Conservation (phyloP, 495 filamentous ascomycete genomes). For the Neurospora sp. region DNA sequence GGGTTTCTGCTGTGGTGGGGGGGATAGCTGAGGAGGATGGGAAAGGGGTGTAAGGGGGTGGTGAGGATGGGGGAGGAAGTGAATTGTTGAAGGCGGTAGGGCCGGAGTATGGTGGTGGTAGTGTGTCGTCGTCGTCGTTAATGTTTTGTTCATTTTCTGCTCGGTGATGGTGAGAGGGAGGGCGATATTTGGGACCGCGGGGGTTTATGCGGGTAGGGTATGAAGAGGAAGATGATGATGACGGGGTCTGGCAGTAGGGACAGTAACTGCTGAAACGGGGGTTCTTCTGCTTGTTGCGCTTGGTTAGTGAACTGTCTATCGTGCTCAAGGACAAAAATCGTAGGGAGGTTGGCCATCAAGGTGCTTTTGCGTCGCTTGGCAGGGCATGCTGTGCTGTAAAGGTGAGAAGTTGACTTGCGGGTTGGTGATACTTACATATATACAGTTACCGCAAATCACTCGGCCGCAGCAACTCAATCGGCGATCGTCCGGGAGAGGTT, state of each 20-base stretch:
- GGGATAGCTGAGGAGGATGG: neutral
- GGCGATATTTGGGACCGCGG: conserved; percentile 8
- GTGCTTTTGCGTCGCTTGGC: neutral
- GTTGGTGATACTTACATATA: conserved; percentile 34
- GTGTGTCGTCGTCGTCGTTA: conserved; percentile 5
- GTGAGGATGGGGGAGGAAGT: conserved; percentile 26
- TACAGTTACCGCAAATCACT: conserved; percentile 58
- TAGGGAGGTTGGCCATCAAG: neutral
- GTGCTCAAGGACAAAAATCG: neutral
- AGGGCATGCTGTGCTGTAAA: neutral
- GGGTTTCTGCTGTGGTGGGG: neutral
- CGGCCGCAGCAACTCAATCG: conserved; percentile 54
- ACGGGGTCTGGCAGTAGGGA: conserved; percentile 41
- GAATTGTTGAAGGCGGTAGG: conserved; percentile 12
- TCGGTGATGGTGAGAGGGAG: conserved; percentile 15
- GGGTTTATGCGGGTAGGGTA: conserved; percentile 23
- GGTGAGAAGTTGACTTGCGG: neutral
- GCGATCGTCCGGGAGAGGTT: conserved; percentile 41
- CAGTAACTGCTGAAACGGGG: conserved; percentile 62
- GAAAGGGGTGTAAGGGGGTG: conserved; percentile 23
- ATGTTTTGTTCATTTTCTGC: conserved; percentile 28
- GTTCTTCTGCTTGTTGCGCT: conserved; percentile 39
- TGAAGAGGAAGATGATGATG: conserved; percentile 24
- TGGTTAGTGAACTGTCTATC: neutral
- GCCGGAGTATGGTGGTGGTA: conserved; percentile 46